These are phyloP conservation scores for Oryza coarctata DNA, from an alignment of 176 grass and related monocot species.

Conservation along the genomic window DNA sequence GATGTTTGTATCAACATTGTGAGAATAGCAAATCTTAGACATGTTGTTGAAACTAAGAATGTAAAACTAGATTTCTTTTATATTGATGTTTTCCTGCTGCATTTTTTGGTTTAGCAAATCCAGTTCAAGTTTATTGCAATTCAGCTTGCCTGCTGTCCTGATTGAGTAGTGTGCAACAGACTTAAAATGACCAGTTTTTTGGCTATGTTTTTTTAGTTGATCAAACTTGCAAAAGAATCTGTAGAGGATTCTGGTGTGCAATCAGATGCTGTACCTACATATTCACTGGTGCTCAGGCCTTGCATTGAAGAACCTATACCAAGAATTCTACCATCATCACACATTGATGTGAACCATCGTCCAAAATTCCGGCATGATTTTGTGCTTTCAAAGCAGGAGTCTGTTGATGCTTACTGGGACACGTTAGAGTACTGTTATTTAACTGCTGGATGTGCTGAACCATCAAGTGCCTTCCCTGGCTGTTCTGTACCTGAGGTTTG, in stretches of 20 bases:
- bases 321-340: conserved; percentile 53
- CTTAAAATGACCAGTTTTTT: conserved; percentile 1
- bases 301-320: conserved; percentile 90
- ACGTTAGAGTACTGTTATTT: conserved; percentile 86
- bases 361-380: conserved; percentile 85
- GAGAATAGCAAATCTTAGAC: neutral
- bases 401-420: conserved; percentile 90
- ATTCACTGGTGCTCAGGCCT: conserved; percentile 83
- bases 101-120: neutral
- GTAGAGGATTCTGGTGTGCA: conserved; percentile 45
- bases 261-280: conserved; percentile 48
- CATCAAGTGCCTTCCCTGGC: conserved; percentile 85
- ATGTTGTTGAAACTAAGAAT: too few relatives aligned
- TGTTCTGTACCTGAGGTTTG: conserved; percentile 80
- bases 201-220: conserved; percentile 53
- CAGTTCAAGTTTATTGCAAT: conserved; percentile 6
- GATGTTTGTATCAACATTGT: neutral
- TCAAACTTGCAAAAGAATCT: conserved; percentile 55
- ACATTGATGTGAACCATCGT: conserved; percentile 33
- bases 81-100: neutral
- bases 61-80: conserved; percentile 16
- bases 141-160: conserved; percentile 20
- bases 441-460: conserved; percentile 50
- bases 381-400: conserved; percentile 64
- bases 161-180: neutral